Evolutionary conservation across 1,284 basidiomycete genomes (phyloP).

Genomic region (Sphaerobolus stellatus): DNA sequence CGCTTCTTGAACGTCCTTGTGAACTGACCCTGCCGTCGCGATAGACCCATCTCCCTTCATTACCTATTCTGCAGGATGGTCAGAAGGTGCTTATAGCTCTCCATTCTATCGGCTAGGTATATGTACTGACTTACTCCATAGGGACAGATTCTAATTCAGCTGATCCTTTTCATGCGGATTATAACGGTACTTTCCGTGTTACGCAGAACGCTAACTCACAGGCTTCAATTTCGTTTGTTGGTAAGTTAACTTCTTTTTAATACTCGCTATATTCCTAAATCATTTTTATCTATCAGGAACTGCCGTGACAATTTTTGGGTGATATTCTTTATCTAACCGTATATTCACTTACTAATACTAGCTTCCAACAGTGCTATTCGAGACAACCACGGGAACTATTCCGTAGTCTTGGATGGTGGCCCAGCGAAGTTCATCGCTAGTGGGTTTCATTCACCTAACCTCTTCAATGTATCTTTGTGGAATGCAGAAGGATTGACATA

Average conservation of each 20-base stretch:
- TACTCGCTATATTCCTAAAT: not conserved
- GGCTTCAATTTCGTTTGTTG: not conserved
- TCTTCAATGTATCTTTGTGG: slow-evolving; percentile 5
- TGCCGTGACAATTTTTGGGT: slow-evolving; percentile 8
- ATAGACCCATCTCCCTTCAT: slow-evolving; percentile 9
- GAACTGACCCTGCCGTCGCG: not conserved
- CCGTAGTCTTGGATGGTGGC: slow-evolving; percentile 7
- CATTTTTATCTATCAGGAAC: slow-evolving; percentile 3
- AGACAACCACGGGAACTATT: slow-evolving; percentile 5
- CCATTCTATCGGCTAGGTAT: not conserved
- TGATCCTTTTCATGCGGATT: not conserved
- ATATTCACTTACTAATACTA: not conserved
- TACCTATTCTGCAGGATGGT: slow-evolving; percentile 4
- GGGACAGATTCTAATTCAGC: not conserved
- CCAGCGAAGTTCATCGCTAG: not conserved
- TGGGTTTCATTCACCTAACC: slow-evolving; percentile 1
- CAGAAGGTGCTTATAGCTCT: slow-evolving; percentile 6
- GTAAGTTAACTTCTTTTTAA: not conserved
- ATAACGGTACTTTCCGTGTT: slow-evolving; percentile 5
- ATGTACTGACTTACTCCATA: not conserved
- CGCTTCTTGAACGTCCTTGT: not conserved
- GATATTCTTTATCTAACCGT: not conserved
- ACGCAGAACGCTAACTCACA: not conserved
- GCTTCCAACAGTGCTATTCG: not conserved
- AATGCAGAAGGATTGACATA: slow-evolving; percentile 1